Percentiles rank a stretch among this genome's conserved stretches.
phyloP scores from a whole-genome alignment of 2,329 filamentous ascomycete species.

The Neonectria coccinea region DNA sequence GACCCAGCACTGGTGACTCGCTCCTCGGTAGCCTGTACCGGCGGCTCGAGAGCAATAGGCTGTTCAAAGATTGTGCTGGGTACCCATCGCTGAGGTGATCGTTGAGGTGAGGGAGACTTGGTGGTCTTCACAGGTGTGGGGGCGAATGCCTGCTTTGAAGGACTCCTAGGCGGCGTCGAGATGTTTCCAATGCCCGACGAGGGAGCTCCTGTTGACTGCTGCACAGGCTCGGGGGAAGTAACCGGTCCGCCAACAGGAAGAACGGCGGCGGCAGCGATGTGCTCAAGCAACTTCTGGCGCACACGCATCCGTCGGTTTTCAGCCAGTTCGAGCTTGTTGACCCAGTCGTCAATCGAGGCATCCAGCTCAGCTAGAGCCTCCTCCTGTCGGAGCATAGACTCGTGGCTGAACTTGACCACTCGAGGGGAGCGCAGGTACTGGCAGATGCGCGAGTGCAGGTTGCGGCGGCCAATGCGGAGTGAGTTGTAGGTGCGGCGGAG shows the following conservation, averaged over 20 bases:
- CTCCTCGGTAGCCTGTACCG: conserved; percentile 44
- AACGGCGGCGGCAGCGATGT: conserved; percentile 78
- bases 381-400: conserved; percentile 82
- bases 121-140: conserved; percentile 52
- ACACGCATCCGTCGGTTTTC: conserved; percentile 82
- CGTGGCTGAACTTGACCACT: conserved; percentile 77
- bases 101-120: conserved; percentile 62
- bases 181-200: conserved; percentile 57
- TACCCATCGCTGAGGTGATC: conserved; percentile 62
- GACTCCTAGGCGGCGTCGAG: conserved; percentile 70
- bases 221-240: conserved; percentile 55
- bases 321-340: conserved; percentile 81
- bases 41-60: conserved; percentile 58
- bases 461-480: conserved; percentile 79
- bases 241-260: conserved; percentile 52
- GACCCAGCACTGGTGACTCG: conserved; percentile 40
- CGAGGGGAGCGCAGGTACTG: conserved; percentile 79
- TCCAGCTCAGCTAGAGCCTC: conserved; percentile 83
- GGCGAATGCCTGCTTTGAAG: conserved; percentile 58
- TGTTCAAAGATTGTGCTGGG: conserved; percentile 68
- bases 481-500: conserved; percentile 81
- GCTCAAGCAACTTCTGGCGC: conserved; percentile 83
- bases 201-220: conserved; percentile 55
- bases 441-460: conserved; percentile 81
- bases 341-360: conserved; percentile 83